Evolutionary conservation across 805 yeast genomes (phyloP).

Genomic region (Nakazawaea ambrosiae): DNA sequence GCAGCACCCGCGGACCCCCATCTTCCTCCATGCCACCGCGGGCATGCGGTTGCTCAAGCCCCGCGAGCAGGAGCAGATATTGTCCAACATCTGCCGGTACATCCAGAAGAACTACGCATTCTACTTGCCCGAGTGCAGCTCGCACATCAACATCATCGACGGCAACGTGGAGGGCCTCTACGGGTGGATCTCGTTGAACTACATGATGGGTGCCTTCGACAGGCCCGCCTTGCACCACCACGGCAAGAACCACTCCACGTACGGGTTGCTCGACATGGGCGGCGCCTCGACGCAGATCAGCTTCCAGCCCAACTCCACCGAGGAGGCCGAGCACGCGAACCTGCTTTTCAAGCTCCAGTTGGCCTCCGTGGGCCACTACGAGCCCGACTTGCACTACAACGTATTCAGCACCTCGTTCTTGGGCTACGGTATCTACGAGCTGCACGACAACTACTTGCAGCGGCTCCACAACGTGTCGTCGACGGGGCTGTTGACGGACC

Average conservation of each 20-base stretch:
- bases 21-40: constrained; percentile 64
- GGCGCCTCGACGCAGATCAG: constrained; percentile 63
- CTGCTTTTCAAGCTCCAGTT: constrained; percentile 40
- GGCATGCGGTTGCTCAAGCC: constrained; percentile 57
- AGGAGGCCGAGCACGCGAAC: constrained; percentile 35
- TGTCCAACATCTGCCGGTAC: constrained; percentile 43
- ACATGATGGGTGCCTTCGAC: constrained; percentile 37
- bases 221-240: constrained; percentile 29
- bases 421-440: constrained; percentile 57
- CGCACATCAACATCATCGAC: constrained; percentile 53
- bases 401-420: constrained; percentile 50
- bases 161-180: constrained; percentile 64
- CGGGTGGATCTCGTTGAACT: constrained; percentile 62
- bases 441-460: constrained; percentile 38
- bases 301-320: constrained; percentile 48
- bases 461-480: constrained; percentile 20
- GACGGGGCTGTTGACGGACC: constrained; percentile 28
- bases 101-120: constrained; percentile 39
- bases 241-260: constrained; percentile 39
- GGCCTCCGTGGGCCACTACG: constrained; percentile 22
- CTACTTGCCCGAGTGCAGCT: constrained; percentile 52
- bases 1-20: constrained; percentile 57
- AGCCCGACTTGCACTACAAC: constrained; percentile 24
- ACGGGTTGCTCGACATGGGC: constrained; percentile 57
- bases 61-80: constrained; percentile 32